These are phyloP conservation scores for Capsella rubella DNA, from an alignment of 441 rosid genomes.

Conservation along the genomic window DNA sequence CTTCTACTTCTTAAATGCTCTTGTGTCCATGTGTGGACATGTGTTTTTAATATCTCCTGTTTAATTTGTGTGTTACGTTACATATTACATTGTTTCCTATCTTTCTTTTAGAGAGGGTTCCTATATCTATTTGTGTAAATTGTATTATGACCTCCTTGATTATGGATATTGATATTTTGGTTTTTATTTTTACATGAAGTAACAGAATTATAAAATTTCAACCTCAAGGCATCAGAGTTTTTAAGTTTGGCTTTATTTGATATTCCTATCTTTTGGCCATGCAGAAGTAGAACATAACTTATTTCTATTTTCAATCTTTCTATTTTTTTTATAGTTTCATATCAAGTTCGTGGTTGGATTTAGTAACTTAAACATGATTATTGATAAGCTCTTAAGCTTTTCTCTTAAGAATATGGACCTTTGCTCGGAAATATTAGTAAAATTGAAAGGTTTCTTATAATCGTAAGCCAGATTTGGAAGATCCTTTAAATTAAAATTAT, in stretches of 20 bases:
- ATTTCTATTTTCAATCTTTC: background rate
- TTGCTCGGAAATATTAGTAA: too few species aligned
- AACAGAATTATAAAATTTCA: too few species aligned
- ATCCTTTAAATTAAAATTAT: too few species aligned
- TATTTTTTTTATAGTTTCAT: too few species aligned
- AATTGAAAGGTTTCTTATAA: background rate
- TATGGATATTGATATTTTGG: background rate
- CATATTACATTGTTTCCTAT: background rate
- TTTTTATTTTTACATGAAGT: too few species aligned
- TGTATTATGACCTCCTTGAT: background rate
- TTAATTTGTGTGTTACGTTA: slow-evolving; percentile 13
- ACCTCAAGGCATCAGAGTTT: too few species aligned
- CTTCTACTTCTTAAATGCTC: slow-evolving; percentile 42
- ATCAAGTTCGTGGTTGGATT: background rate
- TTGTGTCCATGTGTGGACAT: slow-evolving; percentile 38
- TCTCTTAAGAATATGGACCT: too few species aligned
- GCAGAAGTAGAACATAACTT: background rate
- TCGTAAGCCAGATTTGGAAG: background rate
- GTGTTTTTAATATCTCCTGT: slow-evolving; percentile 29
- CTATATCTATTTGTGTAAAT: background rate
- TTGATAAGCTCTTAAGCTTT: too few species aligned
- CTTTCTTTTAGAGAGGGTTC: background rate
- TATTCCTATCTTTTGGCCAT: too few species aligned
- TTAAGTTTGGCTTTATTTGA: too few species aligned
- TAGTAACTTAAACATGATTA: too few species aligned